Base-by-base conservation (phyloP, 495 filamentous ascomycete species). In the Hypoxylon rickii region DNA sequence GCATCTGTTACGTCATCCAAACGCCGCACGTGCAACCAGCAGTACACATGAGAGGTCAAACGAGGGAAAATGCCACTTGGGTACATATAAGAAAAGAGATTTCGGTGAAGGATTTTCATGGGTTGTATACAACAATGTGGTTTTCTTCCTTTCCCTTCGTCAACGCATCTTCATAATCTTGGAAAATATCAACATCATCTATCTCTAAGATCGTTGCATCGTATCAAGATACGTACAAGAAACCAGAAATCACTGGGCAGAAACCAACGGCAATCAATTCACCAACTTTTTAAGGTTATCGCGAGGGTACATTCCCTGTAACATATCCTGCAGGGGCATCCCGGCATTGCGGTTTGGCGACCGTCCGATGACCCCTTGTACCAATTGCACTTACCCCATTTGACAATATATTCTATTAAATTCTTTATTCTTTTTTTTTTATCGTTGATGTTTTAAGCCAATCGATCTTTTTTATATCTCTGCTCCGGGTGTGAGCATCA, bases 211-310 rank as follows among this genome's bases (percentile, higher is more conserved):
- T n/a, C n/a, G n/a, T n/a, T n/a, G n/a, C n/a, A n/a, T n/a, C n/a
- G n/a, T n/a, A n/a, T n/a, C n/a, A n/a, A n/a, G n/a, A n/a, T n/a
- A n/a, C n/a, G n/a, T n/a, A n/a, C n/a, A n/a, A n/a, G n/a, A n/a
- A n/a, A n/a, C n/a, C n/a, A n/a, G n/a, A n/a, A n/a, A n/a, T n/a
- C n/a, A n/a, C n/a, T n/a, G n/a, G n/a, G n/a, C n/a, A n/a, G n/a
- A n/a, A n/a, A n/a, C n/a, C n/a, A n/a, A n/a, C n/a, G n/a, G n/a
- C n/a, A n/a, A n/a, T n/a, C n/a, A n/a, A n/a, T n/a, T n/a, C n/a
- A n/a, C n/a, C n/a, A n/a, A n/a, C n/a, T 10, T 44, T 50, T 61
- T 61, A 61, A 61, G 51, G 58, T 61, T 61, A 61, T 61, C 51
- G 19, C 29, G 29, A 54, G 34, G 51, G 21, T 47, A 51, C 51